Base-by-base conservation (phyloP, 1,139 yeast genomes). In the Diutina mesorugosa region DNA sequence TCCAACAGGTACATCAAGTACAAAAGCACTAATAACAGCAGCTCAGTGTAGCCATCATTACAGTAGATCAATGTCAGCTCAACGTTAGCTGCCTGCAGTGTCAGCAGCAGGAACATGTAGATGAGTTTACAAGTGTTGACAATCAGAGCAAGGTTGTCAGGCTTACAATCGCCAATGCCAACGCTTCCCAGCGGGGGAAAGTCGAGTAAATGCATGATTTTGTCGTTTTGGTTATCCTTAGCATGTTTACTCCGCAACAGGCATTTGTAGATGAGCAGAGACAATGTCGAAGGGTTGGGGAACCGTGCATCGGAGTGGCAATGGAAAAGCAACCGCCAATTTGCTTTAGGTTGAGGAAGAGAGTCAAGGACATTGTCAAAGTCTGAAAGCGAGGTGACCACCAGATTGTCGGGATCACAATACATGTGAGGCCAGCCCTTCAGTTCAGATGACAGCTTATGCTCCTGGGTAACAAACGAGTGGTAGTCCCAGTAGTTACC, bases 21-120 rank as follows among this genome's bases (percentile, higher is more conserved):
- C 60, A 90, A 81, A 52, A 90, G 72, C 0, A 84, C 80, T 55
- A 91, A 70, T 35, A 91, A 74, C 5, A 96, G 84, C 59, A 91
- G 87, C 66, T 91, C 97, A 0, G 97, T 90, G 68, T 90, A 91
- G 0, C 98, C 98, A 70, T 91, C 97, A 4, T 88, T 81, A 66
- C 97, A 90, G 66, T 85, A 86, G 16, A 90, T 73, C 60, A 91
- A 68, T 0, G 64, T 59, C 16, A 65, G 64, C 47, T 76, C 69
- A 6, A 50, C 53, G 16, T 50, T 38, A 7, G 53, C 21, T 14
- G 53, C 21, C n/a, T 6, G 18, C 53, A 50, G 53, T n/a, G 45
- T 50, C 26, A 69, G 64, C 0, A 71, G 66, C 12, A 74, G 69
- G 58, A 71, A 74, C 46, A 73, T 67, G 63, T 81, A 80, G 6